These are phyloP conservation scores for Oryza punctata DNA, from an alignment of 176 grass and related monocot genomes.

Conservation along the genomic window DNA sequence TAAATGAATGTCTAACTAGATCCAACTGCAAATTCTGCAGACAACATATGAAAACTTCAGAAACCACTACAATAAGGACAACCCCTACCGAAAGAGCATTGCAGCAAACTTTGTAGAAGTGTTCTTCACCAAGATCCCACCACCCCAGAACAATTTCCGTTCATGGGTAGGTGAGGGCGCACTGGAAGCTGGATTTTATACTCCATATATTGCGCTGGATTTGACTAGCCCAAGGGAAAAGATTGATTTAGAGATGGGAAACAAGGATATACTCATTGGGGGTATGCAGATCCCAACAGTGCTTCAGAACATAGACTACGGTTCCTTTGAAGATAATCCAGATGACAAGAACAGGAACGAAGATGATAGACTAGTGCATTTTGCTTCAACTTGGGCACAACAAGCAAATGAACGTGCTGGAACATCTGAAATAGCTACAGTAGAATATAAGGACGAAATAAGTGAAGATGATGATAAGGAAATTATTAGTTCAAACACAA, in stretches of 20 bases:
- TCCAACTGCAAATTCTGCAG: constrained; percentile 38
- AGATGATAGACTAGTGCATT: background rate
- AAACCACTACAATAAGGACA: constrained; percentile 63
- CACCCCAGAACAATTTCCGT: constrained; percentile 56
- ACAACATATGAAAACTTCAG: constrained; percentile 74
- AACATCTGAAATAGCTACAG: constrained; percentile 33
- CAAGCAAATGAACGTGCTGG: constrained; percentile 32
- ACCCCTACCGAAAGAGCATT: constrained; percentile 58
- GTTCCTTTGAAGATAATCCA: constrained; percentile 47
- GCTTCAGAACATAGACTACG: constrained; percentile 72
- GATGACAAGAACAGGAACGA: constrained; percentile 17
- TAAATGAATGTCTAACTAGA: background rate
- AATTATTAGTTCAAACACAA: constrained; percentile 37
- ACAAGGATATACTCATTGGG: constrained; percentile 32
- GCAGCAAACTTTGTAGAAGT: constrained; percentile 53
- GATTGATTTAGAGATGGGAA: constrained; percentile 42
- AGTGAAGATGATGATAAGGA: constrained; percentile 13
- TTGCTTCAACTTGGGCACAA: constrained; percentile 28
- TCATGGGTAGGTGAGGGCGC: constrained; percentile 52
- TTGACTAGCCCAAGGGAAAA: constrained; percentile 39
- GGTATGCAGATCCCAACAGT: constrained; percentile 57
- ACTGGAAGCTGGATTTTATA: constrained; percentile 51
- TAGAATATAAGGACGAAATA: constrained; percentile 30
- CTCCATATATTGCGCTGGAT: constrained; percentile 52
- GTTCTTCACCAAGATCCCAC: constrained; percentile 60